These are phyloP conservation scores for Neofusicoccum umdonicola DNA, from an alignment of 2,329 filamentous ascomycete genomes.

Conservation along the genomic window DNA sequence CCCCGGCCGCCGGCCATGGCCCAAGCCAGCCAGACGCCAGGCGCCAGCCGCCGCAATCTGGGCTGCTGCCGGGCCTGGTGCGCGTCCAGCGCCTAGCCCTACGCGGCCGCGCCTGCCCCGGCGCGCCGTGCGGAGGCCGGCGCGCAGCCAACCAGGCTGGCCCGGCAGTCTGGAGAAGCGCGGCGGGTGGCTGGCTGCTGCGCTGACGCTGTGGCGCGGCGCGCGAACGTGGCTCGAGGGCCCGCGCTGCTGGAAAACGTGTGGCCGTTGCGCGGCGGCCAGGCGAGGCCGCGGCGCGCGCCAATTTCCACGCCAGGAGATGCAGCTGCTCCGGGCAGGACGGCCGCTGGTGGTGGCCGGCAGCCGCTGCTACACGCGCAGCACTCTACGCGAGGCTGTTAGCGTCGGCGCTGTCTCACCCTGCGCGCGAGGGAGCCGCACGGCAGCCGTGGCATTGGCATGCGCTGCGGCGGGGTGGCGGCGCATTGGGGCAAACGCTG, in stretches of 20 bases:
- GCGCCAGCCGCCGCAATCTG: no score
- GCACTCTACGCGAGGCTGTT: constrained; percentile 3
- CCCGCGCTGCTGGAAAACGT: not conserved
- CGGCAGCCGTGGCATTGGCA: not conserved
- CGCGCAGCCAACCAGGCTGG: not conserved
- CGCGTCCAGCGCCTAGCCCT: no score
- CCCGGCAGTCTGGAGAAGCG: constrained; percentile 10
- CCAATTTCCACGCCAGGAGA: not conserved
- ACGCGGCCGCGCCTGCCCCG: no score
- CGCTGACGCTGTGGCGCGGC: constrained; percentile 7
- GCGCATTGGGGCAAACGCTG: not conserved
- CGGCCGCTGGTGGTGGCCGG: not conserved
- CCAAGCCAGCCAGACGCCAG: no score
- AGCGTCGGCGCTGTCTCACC: constrained; percentile 13
- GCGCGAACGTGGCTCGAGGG: not conserved
- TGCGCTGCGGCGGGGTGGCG: not conserved
- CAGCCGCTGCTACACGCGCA: not conserved
- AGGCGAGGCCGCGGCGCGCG: not conserved
- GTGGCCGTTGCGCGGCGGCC: not conserved
- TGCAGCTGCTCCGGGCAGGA: not conserved
- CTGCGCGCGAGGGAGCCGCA: constrained; percentile 5
- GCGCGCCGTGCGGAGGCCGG: not conserved
- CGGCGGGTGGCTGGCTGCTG: constrained; percentile 9
- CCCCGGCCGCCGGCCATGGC: no score
- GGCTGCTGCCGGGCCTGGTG: no score